A percentile compares a stretch with the other conserved stretches of the same genome.
Conservation (phyloP, 306 rosid species). For the Prunus salicina region DNA sequence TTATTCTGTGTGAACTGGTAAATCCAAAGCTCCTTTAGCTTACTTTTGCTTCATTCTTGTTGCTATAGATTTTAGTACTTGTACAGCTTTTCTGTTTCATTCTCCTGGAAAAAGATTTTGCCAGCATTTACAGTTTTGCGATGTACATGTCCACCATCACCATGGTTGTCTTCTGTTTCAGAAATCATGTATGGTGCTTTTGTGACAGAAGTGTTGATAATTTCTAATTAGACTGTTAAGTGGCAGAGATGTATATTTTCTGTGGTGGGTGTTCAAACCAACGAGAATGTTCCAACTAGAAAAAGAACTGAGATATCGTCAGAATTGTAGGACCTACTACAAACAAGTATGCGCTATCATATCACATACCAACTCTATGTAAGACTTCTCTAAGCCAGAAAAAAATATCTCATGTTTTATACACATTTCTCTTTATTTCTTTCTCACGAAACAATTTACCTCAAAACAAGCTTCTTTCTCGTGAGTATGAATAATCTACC, state of each 20-base stretch:
- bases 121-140: constrained; percentile 23
- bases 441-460: no score
- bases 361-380: neutral
- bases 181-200: neutral
- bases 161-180: neutral
- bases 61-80: constrained; percentile 27
- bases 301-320: constrained; percentile 2
- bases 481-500: neutral
- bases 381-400: neutral
- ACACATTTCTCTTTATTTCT: no score
- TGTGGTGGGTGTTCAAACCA: neutral
- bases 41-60: constrained; percentile 16
- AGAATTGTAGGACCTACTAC: neutral
- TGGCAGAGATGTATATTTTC: neutral
- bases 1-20: constrained; percentile 30
- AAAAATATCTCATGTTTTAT: no score
- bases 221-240: neutral
- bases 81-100: constrained; percentile 49
- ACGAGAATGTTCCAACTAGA: neutral
- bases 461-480: neutral
- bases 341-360: neutral
- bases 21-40: constrained; percentile 36
- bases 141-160: constrained; percentile 10
- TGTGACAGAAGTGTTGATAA: neutral
- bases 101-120: constrained; percentile 25